Evolutionary conservation across 164 flowering plant species (phyloP), one percentile per base, ranked within the genome.

Genomic region (Dillenia turbinata): DNA sequence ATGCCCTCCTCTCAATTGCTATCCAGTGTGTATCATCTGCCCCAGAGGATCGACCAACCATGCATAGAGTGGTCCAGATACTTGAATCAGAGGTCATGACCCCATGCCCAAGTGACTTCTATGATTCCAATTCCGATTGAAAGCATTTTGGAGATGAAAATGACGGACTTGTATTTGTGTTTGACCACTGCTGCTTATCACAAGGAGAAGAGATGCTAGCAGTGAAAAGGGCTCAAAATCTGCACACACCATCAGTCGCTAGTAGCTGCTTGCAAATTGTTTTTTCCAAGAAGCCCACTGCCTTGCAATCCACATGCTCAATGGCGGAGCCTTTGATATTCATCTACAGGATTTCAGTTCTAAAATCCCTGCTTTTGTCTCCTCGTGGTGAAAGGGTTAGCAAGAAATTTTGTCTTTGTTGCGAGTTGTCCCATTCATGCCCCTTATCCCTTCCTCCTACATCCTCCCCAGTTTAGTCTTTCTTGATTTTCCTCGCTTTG

Each of bases 61-160:
- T 91, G 97, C 96, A 91, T 70, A 74, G 93, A 73, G 93, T 91
- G 54, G 83, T 89, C 49, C 97, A 89, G 71, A 60, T 86, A 46
- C 83, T 94, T 14, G 98, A 94, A 75, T 85, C 97, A 12, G 97
- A 85, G 72, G 96, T 91, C 55, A 85, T 83, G 88, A 89, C 98
- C 40, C 97, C 98, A 8, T 91, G 96, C 73, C 97, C 96, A 44
- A 93, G 98, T 67, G 98, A 93, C 61, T 90, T 90, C 63, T 88
- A 90, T 12, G 98, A 94, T 71, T 88, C 97, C 44, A 84, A 65
- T 82, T 87, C 97, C 2, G 97, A 89, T 26, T 85, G 72, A 83
- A 63, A 33, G 44, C 62, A 22, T 12, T 48, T 1, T 26, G 48
- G 26, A 14, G 64, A 69, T 33, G 57, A 24, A n/a, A 63, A 63